Conservation (phyloP, 2,329 filamentous ascomycete species). For the Colletotrichum plurivorum region DNA sequence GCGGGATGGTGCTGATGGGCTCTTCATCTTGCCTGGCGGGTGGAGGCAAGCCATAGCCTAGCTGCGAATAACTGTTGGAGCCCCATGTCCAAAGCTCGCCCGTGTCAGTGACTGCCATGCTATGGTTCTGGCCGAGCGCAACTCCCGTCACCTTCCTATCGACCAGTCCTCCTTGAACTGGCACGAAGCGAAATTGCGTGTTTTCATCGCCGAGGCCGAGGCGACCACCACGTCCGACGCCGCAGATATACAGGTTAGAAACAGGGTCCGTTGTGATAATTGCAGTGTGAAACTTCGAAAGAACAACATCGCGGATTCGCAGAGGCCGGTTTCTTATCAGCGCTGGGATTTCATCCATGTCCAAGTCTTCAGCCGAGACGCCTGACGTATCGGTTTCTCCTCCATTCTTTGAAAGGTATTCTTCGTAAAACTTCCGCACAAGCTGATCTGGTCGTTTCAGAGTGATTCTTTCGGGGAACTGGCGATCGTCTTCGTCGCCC, state of each 20-base stretch:
- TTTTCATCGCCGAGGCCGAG: conserved; percentile 91
- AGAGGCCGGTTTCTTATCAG: conserved; percentile 80
- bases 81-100: conserved; percentile 98
- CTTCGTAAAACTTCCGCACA: conserved; percentile 79
- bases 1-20: conserved; percentile 83
- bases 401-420: conserved; percentile 69
- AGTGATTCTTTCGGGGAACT: conserved; percentile 88
- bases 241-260: conserved; percentile 93
- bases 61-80: conserved; percentile 85
- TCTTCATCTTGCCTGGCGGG: conserved; percentile 82
- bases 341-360: conserved; percentile 74
- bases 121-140: conserved; percentile 92
- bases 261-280: conserved; percentile 89
- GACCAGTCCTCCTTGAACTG: conserved; percentile 82
- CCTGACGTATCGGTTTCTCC: background rate
- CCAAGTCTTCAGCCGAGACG: conserved; percentile 41
- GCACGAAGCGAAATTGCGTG: conserved; percentile 88
- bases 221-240: conserved; percentile 90
- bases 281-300: conserved; percentile 94
- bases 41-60: conserved; percentile 84
- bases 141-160: conserved; percentile 83
- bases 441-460: conserved; percentile 84
- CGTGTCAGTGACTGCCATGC: conserved; percentile 84
- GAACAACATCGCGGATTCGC: conserved; percentile 82
- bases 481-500: conserved; percentile 95